Conservation (phyloP, 345 rosid species). For the Syzygium oleosum region DNA sequence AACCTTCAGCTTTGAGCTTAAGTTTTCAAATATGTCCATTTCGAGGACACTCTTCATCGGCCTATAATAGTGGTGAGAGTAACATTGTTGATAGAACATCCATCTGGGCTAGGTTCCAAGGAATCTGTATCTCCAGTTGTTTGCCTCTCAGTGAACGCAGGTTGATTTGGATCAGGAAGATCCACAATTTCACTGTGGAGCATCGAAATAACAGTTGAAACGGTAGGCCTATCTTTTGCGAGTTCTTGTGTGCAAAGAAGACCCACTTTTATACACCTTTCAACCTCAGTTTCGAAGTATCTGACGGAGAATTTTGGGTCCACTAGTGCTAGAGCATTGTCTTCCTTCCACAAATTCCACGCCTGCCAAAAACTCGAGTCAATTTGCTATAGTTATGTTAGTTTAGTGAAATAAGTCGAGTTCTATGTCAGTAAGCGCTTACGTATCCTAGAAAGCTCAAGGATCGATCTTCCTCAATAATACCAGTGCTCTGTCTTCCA, state of each 20-base stretch:
- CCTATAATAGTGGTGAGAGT: not conserved
- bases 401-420: not conserved
- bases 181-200: slow-evolving; percentile 11
- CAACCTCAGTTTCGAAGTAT: not conserved
- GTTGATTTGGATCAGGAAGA: slow-evolving; percentile 11
- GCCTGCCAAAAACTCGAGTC: not conserved
- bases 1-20: not conserved
- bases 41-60: too few species aligned
- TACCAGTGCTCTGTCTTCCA: slow-evolving; percentile 26
- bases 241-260: slow-evolving; percentile 10
- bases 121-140: not conserved
- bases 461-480: slow-evolving; percentile 10
- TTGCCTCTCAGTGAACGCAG: slow-evolving; percentile 3
- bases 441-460: slow-evolving; percentile 27
- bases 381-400: not conserved
- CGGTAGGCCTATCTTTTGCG: slow-evolving; percentile 18
- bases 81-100: not conserved
- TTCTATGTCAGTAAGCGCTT: not conserved
- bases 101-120: not conserved
- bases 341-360: slow-evolving; percentile 9
- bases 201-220: slow-evolving; percentile 15
- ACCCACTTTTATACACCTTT: not conserved
- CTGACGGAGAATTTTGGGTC: not conserved
- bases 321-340: not conserved
- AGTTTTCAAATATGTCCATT: not conserved